Base-by-base conservation (phyloP, 2,329 filamentous ascomycete species). In the Dryadomyces quercivorus region DNA sequence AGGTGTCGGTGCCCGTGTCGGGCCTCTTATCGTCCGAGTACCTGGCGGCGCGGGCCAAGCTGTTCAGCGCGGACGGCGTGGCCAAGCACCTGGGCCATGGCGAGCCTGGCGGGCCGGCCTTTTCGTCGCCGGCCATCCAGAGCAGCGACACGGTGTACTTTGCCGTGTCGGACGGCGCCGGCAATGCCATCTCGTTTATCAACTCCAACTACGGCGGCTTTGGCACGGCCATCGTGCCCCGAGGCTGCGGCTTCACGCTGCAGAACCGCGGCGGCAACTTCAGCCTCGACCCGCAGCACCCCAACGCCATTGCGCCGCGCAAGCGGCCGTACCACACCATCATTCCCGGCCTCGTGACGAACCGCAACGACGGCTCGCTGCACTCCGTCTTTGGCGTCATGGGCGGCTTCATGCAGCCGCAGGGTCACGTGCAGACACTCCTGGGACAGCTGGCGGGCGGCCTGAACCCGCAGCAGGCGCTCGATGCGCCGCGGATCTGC, bases 321-420 rank as follows among this genome's bases (percentile, higher is more conserved):
- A 97, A 97, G 73, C 72, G 93, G 48, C 93, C 93, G 0, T 98
- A 97, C 70, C 93, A 97, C 69, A 98, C 93, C 53, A 97, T 98
- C 67, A 98, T 98, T 63, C 92, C 93, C 0, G 92, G 87, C 0
- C 78, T 97, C 67, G 82, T 92, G 18, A 97, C 93, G 0, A 89
- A 93, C 61, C 66, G 80, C 18, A 71, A 72, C 5, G 89, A 94
- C 61, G 80, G 81, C 26, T 84, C 79, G 50, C 71, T 97, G 55
- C 88, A 95, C 67, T 86, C 82, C 4, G 86, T 95, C 0, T 96
- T 92, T 63, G 93, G 93, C 53, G 92, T 97, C 57, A 97, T 97
- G 93, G 93, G 93, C 52, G 92, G 90, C 2, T 97, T 94, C 70
- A 97, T 97, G 87, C 93, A 98, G 71, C 93, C 93, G 0, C 93